Evolutionary conservation across 768 basidiomycete genomes (phyloP).

Genomic region (Xerocomellus dryophilus): DNA sequence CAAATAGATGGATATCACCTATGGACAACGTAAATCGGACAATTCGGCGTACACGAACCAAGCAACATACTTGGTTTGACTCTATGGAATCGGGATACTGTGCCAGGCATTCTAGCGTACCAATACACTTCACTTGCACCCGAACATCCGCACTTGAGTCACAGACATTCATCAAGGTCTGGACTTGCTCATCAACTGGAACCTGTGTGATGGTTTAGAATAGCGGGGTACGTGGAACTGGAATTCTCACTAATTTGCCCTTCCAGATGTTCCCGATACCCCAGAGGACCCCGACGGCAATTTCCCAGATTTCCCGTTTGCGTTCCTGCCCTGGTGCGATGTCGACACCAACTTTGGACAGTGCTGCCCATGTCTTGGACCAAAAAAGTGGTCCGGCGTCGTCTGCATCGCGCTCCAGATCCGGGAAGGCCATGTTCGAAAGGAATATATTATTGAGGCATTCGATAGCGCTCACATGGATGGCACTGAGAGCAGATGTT

Average conservation of each 20-base stretch:
- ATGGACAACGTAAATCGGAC: neutral
- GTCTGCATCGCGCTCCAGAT: conserved; percentile 42
- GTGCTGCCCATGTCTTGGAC: conserved; percentile 61
- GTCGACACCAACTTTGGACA: conserved; percentile 58
- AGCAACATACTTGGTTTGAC: conserved; percentile 44
- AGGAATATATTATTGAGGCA: conserved; percentile 89
- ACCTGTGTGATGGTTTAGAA: conserved; percentile 35
- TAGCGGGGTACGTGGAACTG: neutral
- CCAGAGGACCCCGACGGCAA: conserved; percentile 82
- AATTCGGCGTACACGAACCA: neutral
- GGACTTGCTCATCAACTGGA: conserved; percentile 58
- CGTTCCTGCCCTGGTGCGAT: conserved; percentile 62
- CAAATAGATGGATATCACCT: conserved; percentile 66
- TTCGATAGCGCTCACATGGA: conserved; percentile 83
- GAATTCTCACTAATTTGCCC: conserved; percentile 52
- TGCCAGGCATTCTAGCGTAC: conserved; percentile 82
- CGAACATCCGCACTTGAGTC: conserved; percentile 50
- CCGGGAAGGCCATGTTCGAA: conserved; percentile 55
- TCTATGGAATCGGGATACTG: conserved; percentile 61
- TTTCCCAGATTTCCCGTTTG: conserved; percentile 73
- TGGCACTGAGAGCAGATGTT: conserved; percentile 77
- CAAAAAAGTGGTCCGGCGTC: conserved; percentile 56
- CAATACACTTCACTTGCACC: conserved; percentile 75
- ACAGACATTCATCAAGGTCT: conserved; percentile 64
- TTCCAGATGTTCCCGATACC: conserved; percentile 79